Percentiles rank a stretch among this genome's conserved stretches.
Conservation (phyloP, 2,329 filamentous ascomycete genomes). For the Pseudodiploospora longispora region DNA sequence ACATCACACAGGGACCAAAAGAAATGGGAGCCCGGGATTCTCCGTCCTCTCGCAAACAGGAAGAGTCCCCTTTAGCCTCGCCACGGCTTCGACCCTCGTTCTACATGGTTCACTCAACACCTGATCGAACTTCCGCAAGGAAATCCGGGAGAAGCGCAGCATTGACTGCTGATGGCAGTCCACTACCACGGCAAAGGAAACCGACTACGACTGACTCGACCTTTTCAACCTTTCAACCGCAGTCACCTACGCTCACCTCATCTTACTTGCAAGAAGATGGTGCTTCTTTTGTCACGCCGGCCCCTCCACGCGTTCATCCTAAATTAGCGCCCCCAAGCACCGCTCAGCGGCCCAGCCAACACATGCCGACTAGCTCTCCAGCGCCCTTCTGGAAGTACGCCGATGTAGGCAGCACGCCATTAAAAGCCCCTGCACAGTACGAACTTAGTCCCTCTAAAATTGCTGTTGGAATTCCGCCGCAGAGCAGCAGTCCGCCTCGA, state of each 20-base stretch:
- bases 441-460: constrained; percentile 53
- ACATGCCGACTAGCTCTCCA: constrained; percentile 78
- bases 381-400: constrained; percentile 86
- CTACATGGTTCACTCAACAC: constrained; percentile 47
- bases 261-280: constrained; percentile 55
- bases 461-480: constrained; percentile 30
- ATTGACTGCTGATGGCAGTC: constrained; percentile 50
- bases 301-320: constrained; percentile 65
- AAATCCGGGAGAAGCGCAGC: constrained; percentile 26
- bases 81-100: constrained; percentile 44
- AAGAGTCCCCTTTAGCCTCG: constrained; percentile 46
- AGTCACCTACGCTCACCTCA: constrained; percentile 54
- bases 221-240: constrained; percentile 42
- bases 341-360: constrained; percentile 71
- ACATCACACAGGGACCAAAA: constrained; percentile 50
- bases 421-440: constrained; percentile 40
- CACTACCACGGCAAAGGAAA: constrained; percentile 50
- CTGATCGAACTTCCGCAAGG: constrained; percentile 42
- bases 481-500: constrained; percentile 52
- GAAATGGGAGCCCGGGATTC: constrained; percentile 46
- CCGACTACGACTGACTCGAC: constrained; percentile 35
- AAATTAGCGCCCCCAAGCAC: constrained; percentile 73
- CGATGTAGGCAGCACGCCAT: constrained; percentile 65
- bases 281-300: constrained; percentile 60
- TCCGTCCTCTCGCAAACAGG: constrained; percentile 47